Base-by-base conservation (phyloP, 768 basidiomycete genomes). In the Trametes cubensis region DNA sequence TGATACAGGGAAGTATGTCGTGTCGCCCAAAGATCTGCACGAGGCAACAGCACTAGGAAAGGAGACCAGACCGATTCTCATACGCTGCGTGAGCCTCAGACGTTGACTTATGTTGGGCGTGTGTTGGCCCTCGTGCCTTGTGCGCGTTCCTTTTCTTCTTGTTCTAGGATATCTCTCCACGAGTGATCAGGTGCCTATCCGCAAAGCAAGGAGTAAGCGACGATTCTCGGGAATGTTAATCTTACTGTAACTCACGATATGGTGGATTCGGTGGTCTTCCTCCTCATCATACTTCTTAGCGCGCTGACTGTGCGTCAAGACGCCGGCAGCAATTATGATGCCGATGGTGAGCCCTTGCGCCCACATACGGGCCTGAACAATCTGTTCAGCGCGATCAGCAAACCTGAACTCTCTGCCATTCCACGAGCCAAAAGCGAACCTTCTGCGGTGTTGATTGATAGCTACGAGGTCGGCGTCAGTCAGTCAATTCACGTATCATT, bases 281-380 rank as follows among this genome's bases (percentile, higher is more conserved):
- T 72, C 72, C 51, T 76, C 75, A 23, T 67, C 78, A 13, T 71
- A 71, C 49, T 76, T 73, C 25, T 52, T 45, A 1, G 74, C 69
- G 11, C 80, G 79, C 49, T 79, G 79, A 44, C 77, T 68, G 25
- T 84, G 83, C 14, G 88, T 85, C 30, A 92, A 72, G 18, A 83
- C 82, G 23, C 58, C 58, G n/a, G 58, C 58, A 6, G 58, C 58
- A 28, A 59, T 59, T 14, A 59, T 40, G 41, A 59, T 59, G 41
- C 58, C 58, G n/a, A 59, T 59, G 13, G 58, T 59, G 26, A 59
- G 58, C 18, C 58, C 58, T 25, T 59, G 58, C n/a, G 58, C 58
- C 58, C 58, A 59, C 58, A 59, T 59, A 38, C 92, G 89, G 52
- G 88, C 89, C 73, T 93, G 91, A 3, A 94, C 91, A 49, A 90